Evolutionary conservation across 148 eudicot species (phyloP), one percentile per base, ranked within the genome.

Genomic region (Polygonum maritimum): DNA sequence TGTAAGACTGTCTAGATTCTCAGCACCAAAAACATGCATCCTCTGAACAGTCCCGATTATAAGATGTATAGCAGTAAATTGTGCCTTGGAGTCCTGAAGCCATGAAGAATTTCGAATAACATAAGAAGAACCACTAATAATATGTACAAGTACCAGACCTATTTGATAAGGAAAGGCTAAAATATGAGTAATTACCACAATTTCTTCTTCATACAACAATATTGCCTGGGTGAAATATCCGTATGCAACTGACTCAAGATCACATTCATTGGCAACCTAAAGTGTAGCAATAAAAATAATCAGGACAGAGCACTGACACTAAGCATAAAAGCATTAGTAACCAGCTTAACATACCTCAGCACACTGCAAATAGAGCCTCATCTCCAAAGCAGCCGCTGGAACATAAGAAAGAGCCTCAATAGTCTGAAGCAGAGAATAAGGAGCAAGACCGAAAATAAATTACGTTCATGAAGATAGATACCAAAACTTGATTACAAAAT

Each of bases 31-130:
- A 26, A 91, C 91, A 84, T 83, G 87, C 91, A 92, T 89, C 79
- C 90, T 91, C 84, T 96, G 99, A 51, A 96, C 88, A 75, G 93
- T 92, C 75, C 99, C 99, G 79, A 92, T 92, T 79, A 92, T 91
- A 57, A 96, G 88, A 86, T 96, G 99, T 83, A 96, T 96, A 48
- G 99, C 96, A 73, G 94, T 92, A 81, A 96, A 96, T 82, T 96
- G 99, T 74, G 99, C 97, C 80, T 91, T 96, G 26, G 99, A 96
- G 84, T 92, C 99, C 99, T 96, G 78, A 48, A 78, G 49, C 40
- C 80, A 87, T 15, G 31, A 12, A 76, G 21, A 40, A 76, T 55
- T 36, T 51, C 63, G 47, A 6, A 12, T 31, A 21, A 55, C 36
- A 39, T 14, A 26, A 39, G 54, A 9, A 63, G 21, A 21, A 73